A percentile compares a stretch with the other conserved stretches of the same genome.
Conservation (phyloP, 345 rosid genomes). For the Trapa incisa region DNA sequence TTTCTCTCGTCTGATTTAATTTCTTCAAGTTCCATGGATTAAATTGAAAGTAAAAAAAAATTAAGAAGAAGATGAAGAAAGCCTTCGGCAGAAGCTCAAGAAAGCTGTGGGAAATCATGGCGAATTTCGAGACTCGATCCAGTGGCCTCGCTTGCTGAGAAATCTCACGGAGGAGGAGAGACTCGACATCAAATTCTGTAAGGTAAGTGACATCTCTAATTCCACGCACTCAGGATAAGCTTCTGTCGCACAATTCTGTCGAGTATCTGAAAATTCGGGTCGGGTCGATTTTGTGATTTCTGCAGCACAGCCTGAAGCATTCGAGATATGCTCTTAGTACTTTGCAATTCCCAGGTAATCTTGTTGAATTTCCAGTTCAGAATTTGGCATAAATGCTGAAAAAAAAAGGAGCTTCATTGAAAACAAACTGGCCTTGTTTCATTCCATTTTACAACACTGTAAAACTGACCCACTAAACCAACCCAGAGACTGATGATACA, state of each 20-base stretch:
- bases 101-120: constrained; percentile 81
- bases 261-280: no score
- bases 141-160: background rate
- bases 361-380: background rate
- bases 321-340: no score
- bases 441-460: no score
- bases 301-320: no score
- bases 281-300: no score
- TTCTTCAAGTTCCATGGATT: background rate
- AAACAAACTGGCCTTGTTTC: no score
- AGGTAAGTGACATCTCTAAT: background rate
- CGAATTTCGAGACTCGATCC: constrained; percentile 30
- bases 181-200: background rate
- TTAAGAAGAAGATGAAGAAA: background rate
- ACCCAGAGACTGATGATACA: no score
- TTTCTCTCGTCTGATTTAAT: no score
- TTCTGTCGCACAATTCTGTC: background rate
- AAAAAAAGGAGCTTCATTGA: no score
- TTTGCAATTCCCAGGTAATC: background rate
- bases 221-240: background rate
- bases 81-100: constrained; percentile 47
- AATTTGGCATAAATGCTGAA: background rate
- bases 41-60: no score
- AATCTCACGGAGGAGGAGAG: no score
- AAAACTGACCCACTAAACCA: no score